Evolutionary conservation across 768 basidiomycete genomes (phyloP).

Genomic region (Inosperma sp.): DNA sequence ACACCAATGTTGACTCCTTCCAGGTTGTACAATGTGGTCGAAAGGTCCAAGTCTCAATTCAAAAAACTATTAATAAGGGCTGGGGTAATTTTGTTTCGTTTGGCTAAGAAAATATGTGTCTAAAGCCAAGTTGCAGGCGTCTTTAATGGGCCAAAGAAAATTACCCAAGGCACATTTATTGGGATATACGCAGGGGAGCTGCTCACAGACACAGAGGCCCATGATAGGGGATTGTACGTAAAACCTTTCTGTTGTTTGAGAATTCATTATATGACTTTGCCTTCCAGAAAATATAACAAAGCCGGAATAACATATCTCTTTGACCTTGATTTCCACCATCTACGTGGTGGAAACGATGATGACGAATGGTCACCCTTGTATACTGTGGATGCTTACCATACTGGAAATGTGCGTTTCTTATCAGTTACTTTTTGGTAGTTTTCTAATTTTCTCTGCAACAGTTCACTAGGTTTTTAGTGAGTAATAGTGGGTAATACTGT

Average conservation of each 20-base stretch:
- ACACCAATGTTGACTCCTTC: background rate
- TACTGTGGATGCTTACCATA: constrained; percentile 83
- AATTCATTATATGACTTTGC: background rate
- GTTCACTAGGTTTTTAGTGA: constrained; percentile 89
- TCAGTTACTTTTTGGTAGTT: background rate
- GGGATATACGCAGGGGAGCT: constrained; percentile 87
- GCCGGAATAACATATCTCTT: constrained; percentile 79
- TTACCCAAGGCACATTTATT: constrained; percentile 65
- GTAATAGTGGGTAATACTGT: constrained; percentile 21
- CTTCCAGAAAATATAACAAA: constrained; percentile 61
- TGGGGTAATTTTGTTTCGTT: constrained; percentile 61
- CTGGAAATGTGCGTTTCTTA: constrained; percentile 61
- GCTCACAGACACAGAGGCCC: constrained; percentile 61
- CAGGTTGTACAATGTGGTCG: constrained; percentile 85
- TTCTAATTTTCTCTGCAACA: constrained; percentile 25
- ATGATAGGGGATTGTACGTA: constrained; percentile 61
- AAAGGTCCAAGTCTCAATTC: constrained; percentile 54
- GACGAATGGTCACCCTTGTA: constrained; percentile 43
- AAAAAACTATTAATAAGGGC: constrained; percentile 71
- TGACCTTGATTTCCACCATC: constrained; percentile 72
- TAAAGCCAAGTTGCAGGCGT: constrained; percentile 59
- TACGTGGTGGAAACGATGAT: constrained; percentile 34
- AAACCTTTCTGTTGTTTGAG: constrained; percentile 7
- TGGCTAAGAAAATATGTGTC: background rate
- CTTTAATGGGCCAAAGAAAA: constrained; percentile 59